Evolutionary conservation across 805 yeast species (phyloP), one percentile per base, ranked within the genome.

Genomic region (Ogataea ganodermae): DNA sequence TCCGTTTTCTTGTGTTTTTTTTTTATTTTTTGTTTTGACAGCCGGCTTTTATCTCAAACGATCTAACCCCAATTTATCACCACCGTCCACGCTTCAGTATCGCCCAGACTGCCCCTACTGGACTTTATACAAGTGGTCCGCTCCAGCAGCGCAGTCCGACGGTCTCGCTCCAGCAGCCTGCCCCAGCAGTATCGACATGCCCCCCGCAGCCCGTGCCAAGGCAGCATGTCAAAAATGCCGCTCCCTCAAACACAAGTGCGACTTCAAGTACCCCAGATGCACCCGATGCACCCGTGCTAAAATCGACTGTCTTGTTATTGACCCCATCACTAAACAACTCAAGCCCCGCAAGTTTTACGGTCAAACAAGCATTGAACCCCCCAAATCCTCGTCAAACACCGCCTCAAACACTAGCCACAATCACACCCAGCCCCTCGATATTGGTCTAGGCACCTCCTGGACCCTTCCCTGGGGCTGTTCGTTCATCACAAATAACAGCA

Each of bases 201-300:
- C 51, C 13, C 50, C 56, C 6, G 27, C 48, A 33, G 23, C 22
- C 3, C 41, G 59, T 32, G 54, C 45, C 6, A 44, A 46, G 32
- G 52, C 49, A 5, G 62, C 61, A n/a, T 59, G 62, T 42, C 53
- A 54, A 32, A 56, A 55, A 35, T 59, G 62, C 43, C 56, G 61
- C 7, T 45, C 59, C 4, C 39, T 57, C 24, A 59, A 59, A 44
- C 60, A 57, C 43, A 57, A 49, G 36, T 59, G 62, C 36, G 62
- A 59, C 30, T 56, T 52, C 38, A 38, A 22, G 17, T 59, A 45
- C 31, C 62, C 62, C 3, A 52, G 46, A n/a, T 59, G 62, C 35
- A 47, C 59, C 7, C 49, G 61, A 5, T 59, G 62, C 28, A 48
- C 30, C 24, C 27, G 53, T 14, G 45, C 54, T 5, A 51, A 50